Evolutionary conservation across 2,329 filamentous ascomycete species (phyloP), one percentile per base, ranked within the genome.

Genomic region (Hirsutella rhossiliensis): DNA sequence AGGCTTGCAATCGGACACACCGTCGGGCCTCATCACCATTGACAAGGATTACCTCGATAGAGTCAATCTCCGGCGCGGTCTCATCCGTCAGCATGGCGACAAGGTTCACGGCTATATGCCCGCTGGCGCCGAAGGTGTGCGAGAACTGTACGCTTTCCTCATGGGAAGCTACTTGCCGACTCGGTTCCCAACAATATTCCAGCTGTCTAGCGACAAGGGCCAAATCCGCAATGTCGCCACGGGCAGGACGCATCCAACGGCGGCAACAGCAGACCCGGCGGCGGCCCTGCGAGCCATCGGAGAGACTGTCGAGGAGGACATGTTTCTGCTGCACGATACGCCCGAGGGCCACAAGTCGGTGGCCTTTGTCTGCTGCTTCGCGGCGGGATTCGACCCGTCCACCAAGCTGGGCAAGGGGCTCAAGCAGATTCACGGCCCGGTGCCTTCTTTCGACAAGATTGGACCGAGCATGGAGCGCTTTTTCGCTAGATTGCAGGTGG

Each of bases 381-480:
- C 73, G 0, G 60, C 67, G 1, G 74, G 72, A 0, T 77, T 76
- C 40, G 67, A 75, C 40, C 71, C 73, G 0, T 62, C 66, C 0
- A 40, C 54, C 3, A 77, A 77, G 55, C 56, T 78, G 27, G 72
- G 71, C 3, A 64, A 66, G 48, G 50, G 65, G 11, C 55, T 78
- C 18, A 56, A 55, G 38, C 69, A 72, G 19, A 71, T 77, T 11
- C 75, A 78, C 45, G 56, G 46, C 15, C 71, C 71, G 0, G 74
- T 78, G 32, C 75, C 75, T 0, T 61, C 62, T 1, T 77, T 75
- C 44, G 67, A 73, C 15, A 75, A 70, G 58, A 75, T 78, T 27
- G 72, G 67, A 0, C 52, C 60, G 0, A 76, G 72, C 46, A 75
- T 78, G 72, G 73, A 78, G 55, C 62, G 65, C 6, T 75, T 71